These are phyloP conservation scores for Coprinopsis strossmayeri DNA, from an alignment of 768 basidiomycete species.

Conservation along the genomic window DNA sequence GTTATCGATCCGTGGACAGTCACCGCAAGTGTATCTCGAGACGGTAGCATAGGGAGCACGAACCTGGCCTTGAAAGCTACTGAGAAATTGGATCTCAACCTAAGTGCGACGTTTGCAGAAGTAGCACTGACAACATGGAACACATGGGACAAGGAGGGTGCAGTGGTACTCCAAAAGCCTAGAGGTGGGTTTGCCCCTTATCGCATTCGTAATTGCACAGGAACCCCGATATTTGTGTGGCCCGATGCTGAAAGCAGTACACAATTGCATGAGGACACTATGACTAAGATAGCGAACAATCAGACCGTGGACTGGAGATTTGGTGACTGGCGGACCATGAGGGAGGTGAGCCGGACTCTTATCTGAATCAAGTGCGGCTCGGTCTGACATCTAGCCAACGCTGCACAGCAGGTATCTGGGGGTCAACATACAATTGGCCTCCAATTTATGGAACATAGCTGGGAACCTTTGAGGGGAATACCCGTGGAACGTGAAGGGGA, in stretches of 20 bases:
- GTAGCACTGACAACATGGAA: constrained; percentile 68
- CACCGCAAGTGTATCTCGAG: constrained; percentile 59
- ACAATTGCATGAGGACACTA: constrained; percentile 38
- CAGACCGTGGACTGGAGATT: constrained; percentile 91
- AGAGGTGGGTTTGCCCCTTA: constrained; percentile 93
- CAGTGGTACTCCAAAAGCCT: constrained; percentile 63
- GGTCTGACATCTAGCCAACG: background rate
- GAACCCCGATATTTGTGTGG: constrained; percentile 80
- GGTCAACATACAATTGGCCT: constrained; percentile 83
- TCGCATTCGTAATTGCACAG: constrained; percentile 85
- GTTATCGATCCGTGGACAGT: constrained; percentile 98
- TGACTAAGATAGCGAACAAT: constrained; percentile 63
- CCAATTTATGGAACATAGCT: constrained; percentile 77
- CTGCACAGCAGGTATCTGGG: constrained; percentile 51
- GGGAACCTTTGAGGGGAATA: constrained; percentile 84
- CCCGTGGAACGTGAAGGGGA: constrained; percentile 95
- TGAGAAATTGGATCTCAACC: constrained; percentile 84
- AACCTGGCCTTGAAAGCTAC: constrained; percentile 61
- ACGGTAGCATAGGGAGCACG: constrained; percentile 42
- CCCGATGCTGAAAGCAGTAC: constrained; percentile 62
- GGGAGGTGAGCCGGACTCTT: constrained; percentile 59
- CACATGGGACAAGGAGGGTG: constrained; percentile 70
- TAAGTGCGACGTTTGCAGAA: constrained; percentile 88
- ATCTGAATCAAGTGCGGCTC: too few species aligned
- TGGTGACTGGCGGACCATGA: constrained; percentile 90